These are phyloP conservation scores for Fraxinus anomala DNA, from an alignment of 257 asterid genomes.

Conservation along the genomic window DNA sequence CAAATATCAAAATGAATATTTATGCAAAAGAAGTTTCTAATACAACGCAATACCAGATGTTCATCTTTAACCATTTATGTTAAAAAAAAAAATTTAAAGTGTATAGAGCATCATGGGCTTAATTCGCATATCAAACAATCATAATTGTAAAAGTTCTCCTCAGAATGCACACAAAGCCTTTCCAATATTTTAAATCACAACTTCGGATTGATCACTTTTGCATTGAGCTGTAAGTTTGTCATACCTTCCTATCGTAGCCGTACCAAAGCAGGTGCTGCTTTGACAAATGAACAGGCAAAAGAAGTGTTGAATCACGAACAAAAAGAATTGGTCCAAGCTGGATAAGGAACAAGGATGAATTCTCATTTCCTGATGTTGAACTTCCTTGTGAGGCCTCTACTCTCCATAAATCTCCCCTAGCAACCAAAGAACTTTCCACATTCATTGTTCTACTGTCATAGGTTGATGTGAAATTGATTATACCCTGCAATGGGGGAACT, in stretches of 20 bases:
- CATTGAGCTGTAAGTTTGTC: constrained; percentile 17
- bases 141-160: neutral
- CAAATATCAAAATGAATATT: neutral
- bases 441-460: constrained; percentile 75
- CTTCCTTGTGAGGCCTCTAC: constrained; percentile 92
- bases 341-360: constrained; percentile 77
- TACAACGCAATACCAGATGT: neutral
- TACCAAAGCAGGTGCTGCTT: constrained; percentile 97
- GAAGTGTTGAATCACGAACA: constrained; percentile 97
- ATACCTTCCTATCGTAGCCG: constrained; percentile 97
- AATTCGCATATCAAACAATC: neutral
- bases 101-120: neutral
- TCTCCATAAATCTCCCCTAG: constrained; percentile 98
- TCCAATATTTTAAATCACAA: neutral
- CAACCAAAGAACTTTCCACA: constrained; percentile 76
- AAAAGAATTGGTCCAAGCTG: constrained; percentile 98
- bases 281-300: constrained; percentile 90
- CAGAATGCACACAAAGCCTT: neutral
- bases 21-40: neutral
- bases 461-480: constrained; percentile 73
- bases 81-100: neutral
- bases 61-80: neutral
- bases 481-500: constrained; percentile 56
- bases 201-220: neutral
- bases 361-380: constrained; percentile 73